These are phyloP conservation scores for Claviceps sp. DNA, from an alignment of 2,329 filamentous ascomycete species.

Conservation along the genomic window DNA sequence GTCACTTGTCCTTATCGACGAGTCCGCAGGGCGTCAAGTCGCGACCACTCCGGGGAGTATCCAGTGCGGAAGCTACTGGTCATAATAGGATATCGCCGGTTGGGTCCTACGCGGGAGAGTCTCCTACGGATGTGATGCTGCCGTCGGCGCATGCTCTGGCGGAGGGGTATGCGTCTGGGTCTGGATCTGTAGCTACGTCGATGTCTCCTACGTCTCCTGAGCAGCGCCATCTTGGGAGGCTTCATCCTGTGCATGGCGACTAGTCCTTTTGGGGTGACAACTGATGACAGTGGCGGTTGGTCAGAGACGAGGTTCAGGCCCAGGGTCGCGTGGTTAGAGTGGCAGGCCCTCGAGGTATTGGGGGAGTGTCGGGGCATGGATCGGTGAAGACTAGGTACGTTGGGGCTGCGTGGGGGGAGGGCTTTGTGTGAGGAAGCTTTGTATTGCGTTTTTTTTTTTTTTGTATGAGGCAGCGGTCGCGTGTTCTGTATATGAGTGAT, in stretches of 20 bases:
- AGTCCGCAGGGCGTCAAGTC: slow-evolving; percentile 25
- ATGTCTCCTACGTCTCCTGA: slow-evolving; percentile 24
- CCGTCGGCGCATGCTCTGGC: not conserved
- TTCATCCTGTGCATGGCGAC: not conserved
- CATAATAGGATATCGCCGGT: slow-evolving; percentile 31
- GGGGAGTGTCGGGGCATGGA: slow-evolving; percentile 12
- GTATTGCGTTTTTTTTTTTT: too few relatives aligned
- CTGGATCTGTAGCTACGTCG: slow-evolving; percentile 14
- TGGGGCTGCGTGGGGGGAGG: slow-evolving; percentile 28
- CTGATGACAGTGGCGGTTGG: slow-evolving; percentile 25
- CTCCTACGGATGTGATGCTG: not conserved
- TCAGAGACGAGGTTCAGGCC: slow-evolving; percentile 34
- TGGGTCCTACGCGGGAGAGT: slow-evolving; percentile 15
- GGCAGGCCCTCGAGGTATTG: slow-evolving; percentile 12
- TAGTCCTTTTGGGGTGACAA: not conserved
- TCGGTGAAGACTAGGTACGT: slow-evolving; percentile 20
- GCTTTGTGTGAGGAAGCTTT: slow-evolving; percentile 17
- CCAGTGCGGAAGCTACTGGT: slow-evolving; percentile 30
- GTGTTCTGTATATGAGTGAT: not conserved
- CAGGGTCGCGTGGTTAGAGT: slow-evolving; percentile 35
- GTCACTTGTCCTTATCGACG: slow-evolving; percentile 23
- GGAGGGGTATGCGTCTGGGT: slow-evolving; percentile 9
- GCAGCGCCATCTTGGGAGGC: slow-evolving; percentile 30
- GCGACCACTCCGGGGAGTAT: slow-evolving; percentile 26
- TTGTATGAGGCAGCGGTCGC: not conserved